Percentiles rank a stretch among this genome's conserved stretches.
These are phyloP conservation scores for Colletotrichum somersetense DNA, from an alignment of 2,329 filamentous ascomycete genomes.

Conservation along the genomic window DNA sequence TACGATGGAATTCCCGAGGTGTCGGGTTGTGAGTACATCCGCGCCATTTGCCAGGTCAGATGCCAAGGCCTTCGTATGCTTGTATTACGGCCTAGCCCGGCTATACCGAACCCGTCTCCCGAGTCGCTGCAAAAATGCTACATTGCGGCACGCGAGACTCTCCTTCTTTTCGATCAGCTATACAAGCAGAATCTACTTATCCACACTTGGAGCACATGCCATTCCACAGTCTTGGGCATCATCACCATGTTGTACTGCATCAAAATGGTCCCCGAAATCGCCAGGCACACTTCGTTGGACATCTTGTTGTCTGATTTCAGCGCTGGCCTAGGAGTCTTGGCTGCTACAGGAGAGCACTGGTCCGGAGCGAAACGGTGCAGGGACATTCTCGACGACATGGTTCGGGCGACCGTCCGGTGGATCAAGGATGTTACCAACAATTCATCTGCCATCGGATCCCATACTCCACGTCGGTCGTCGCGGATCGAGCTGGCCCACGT, in stretches of 20 bases:
- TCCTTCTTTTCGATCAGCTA: slow-evolving; percentile 57
- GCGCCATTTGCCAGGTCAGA: slow-evolving; percentile 56
- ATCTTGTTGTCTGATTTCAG: slow-evolving; percentile 56
- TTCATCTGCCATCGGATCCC: neutral
- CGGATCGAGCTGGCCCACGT: slow-evolving; percentile 6
- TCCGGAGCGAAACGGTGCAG: slow-evolving; percentile 61
- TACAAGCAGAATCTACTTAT: slow-evolving; percentile 59
- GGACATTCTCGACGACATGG: slow-evolving; percentile 58
- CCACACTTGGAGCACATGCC: slow-evolving; percentile 63
- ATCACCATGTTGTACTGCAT: slow-evolving; percentile 66
- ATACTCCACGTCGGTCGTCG: slow-evolving; percentile 15
- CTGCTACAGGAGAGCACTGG: slow-evolving; percentile 66
- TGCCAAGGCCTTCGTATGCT: slow-evolving; percentile 64
- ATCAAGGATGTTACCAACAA: slow-evolving; percentile 41
- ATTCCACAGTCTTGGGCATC: slow-evolving; percentile 61
- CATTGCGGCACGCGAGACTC: slow-evolving; percentile 55
- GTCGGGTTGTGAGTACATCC: slow-evolving; percentile 45
- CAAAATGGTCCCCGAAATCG: slow-evolving; percentile 58
- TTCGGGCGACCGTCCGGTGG: slow-evolving; percentile 49
- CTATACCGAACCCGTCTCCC: slow-evolving; percentile 60
- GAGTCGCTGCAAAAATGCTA: slow-evolving; percentile 58
- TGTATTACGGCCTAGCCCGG: slow-evolving; percentile 63
- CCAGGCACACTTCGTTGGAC: slow-evolving; percentile 48
- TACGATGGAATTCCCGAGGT: slow-evolving; percentile 18
- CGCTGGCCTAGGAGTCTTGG: slow-evolving; percentile 60